Evolutionary conservation across 352 stramenopile species (phyloP).

Genomic region (Pythium rishiriense): DNA sequence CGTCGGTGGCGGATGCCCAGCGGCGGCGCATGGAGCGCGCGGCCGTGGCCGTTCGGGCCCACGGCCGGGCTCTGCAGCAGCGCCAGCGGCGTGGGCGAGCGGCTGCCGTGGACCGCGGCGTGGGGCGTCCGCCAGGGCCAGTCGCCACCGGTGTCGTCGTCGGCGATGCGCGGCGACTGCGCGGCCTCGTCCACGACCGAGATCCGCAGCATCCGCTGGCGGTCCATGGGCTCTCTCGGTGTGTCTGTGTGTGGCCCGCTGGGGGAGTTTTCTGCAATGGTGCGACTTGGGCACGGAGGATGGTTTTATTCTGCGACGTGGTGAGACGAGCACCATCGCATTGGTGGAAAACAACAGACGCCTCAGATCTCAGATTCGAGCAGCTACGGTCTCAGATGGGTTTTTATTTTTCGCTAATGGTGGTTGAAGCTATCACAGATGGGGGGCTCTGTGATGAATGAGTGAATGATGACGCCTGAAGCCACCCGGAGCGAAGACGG

Average conservation of each 20-base stretch:
- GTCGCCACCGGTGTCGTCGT: slow-evolving; percentile 23
- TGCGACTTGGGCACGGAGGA: background rate
- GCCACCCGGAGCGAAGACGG: too few relatives aligned
- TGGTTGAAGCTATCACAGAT: background rate
- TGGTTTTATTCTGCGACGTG: slow-evolving; percentile 1
- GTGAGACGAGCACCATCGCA: background rate
- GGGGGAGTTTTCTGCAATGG: background rate
- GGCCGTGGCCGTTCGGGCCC: background rate
- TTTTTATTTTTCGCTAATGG: slow-evolving; percentile 4
- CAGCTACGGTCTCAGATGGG: slow-evolving; percentile 6
- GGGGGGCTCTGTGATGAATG: too few relatives aligned
- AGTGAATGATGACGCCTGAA: background rate
- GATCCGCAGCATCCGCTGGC: slow-evolving; percentile 24
- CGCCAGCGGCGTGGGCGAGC: slow-evolving; percentile 19
- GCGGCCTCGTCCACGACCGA: slow-evolving; percentile 28
- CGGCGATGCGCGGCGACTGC: slow-evolving; percentile 23
- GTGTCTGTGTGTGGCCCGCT: background rate
- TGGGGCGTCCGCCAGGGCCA: slow-evolving; percentile 11
- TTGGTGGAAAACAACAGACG: background rate
- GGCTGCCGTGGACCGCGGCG: slow-evolving; percentile 1
- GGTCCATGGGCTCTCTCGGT: slow-evolving; percentile 4
- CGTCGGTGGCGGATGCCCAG: slow-evolving; percentile 19
- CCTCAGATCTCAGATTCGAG: background rate
- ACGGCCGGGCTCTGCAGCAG: slow-evolving; percentile 15
- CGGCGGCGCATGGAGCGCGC: background rate